Base-by-base conservation (phyloP, 2,329 filamentous ascomycete genomes). In the Stagonosporopsis vannaccii region DNA sequence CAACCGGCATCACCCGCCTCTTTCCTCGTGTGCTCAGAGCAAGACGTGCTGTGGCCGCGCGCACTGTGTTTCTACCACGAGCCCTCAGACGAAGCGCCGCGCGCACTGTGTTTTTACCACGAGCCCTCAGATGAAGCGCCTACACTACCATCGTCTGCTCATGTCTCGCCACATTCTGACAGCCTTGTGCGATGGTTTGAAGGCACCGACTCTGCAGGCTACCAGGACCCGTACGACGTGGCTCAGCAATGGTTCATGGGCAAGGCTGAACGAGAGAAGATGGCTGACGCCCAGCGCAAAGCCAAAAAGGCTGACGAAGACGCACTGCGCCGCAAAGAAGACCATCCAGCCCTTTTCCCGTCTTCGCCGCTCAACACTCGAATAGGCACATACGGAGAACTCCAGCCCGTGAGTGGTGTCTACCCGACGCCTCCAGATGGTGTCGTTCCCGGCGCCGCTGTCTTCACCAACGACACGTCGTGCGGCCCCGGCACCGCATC, bases 291-390 rank as follows among this genome's bases (percentile, higher is more conserved):
- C 32, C 75, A 70, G 6, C 75, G 80, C 33, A 68, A 72, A 44
- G 77, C 84, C 61, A 68, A 72, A 13, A 81, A 75, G 63, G 75
- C 74, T 22, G 78, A 80, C 22, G 84, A 79, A 59, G 83, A 79
- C 1, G 78, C 84, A 45, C 54, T 62, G 19, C 68, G 66, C 35
- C 61, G 59, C 19, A 75, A 73, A 51, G 70, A 73, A 11, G 73
- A 76, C 15, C 56, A 59, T 17, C 53, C 61, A 7, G 62, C 56
- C 5, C 51, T 73, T 2, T 67, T 69, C 37, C 69, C 75, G 4
- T 75, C 76, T 4, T 78, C 76, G 9, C 75, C 76, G 7, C 53
- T 76, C 11, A 74, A 77, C 45, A 65, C 70, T 32, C 68, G 76
- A 15, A 60, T 62, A 32, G 69, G 70, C 6, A 58, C 62, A 6